These are phyloP conservation scores for Dictyostelium capitatum DNA, from an alignment of 78 protist genomes.

Conservation along the genomic window DNA sequence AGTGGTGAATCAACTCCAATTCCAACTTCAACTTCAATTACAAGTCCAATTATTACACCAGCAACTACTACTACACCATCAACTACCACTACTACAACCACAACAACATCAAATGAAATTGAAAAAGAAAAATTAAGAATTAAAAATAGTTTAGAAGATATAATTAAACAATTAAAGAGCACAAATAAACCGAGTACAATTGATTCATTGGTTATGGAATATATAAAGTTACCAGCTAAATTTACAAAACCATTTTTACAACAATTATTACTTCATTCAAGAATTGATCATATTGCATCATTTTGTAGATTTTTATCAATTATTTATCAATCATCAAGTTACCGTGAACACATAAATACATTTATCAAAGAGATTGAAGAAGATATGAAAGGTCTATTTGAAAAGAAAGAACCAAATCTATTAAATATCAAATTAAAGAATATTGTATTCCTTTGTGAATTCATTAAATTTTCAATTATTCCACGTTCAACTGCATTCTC, in stretches of 20 bases:
- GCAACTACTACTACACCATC: neutral
- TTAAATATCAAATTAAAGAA: slow-evolving; percentile 40
- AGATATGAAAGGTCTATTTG: slow-evolving; percentile 51
- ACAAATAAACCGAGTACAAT: slow-evolving; percentile 7
- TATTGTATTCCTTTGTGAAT: slow-evolving; percentile 82
- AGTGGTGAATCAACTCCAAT: neutral
- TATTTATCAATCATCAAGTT: slow-evolving; percentile 37
- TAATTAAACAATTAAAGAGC: slow-evolving; percentile 16
- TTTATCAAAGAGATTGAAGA: slow-evolving; percentile 51
- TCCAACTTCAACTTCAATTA: slow-evolving; percentile 12
- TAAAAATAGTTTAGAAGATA: slow-evolving; percentile 30
- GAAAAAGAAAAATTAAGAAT: slow-evolving; percentile 26
- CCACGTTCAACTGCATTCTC: slow-evolving; percentile 62
- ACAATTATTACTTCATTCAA: slow-evolving; percentile 6
- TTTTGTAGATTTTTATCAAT: slow-evolving; percentile 53
- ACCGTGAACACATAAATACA: slow-evolving; percentile 25
- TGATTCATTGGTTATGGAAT: slow-evolving; percentile 19
- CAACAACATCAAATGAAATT: neutral
- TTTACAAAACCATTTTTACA: neutral
- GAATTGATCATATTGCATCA: slow-evolving; percentile 60
- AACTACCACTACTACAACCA: slow-evolving; percentile 12
- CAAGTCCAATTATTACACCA: neutral
- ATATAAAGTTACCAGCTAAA: slow-evolving; percentile 29
- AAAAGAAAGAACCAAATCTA: slow-evolving; percentile 58
- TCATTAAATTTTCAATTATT: slow-evolving; percentile 80